Percentiles rank a stretch among this genome's conserved stretches.
Conservation (phyloP, 768 basidiomycete species). For the Suillus cothurnatus region DNA sequence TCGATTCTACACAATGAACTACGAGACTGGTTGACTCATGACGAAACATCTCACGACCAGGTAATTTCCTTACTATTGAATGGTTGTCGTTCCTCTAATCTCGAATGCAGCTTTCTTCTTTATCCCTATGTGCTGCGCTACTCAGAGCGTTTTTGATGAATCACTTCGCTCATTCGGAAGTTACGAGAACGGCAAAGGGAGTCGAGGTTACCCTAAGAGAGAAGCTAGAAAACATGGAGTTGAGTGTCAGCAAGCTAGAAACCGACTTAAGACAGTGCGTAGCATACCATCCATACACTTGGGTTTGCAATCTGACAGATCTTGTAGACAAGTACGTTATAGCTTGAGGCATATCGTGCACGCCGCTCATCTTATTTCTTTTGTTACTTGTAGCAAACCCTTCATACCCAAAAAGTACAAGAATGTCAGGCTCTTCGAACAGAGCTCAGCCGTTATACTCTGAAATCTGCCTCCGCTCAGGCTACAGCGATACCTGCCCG, state of each 20-base stretch:
- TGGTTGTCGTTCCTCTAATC: slow-evolving; percentile 13
- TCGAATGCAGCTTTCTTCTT: slow-evolving; percentile 55
- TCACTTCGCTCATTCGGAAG: slow-evolving; percentile 77
- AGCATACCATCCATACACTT: slow-evolving; percentile 13
- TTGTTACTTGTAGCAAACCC: slow-evolving; percentile 46
- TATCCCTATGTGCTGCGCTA: slow-evolving; percentile 74
- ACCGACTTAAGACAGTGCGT: slow-evolving; percentile 72
- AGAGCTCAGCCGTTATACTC: slow-evolving; percentile 58
- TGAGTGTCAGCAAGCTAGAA: slow-evolving; percentile 59
- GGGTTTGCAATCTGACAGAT: slow-evolving; percentile 22
- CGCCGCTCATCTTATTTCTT: slow-evolving; percentile 19
- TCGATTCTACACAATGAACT: slow-evolving; percentile 76
- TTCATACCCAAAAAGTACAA: slow-evolving; percentile 67
- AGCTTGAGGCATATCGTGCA: slow-evolving; percentile 11
- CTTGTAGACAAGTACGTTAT: slow-evolving; percentile 59
- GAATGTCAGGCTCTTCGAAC: slow-evolving; percentile 68
- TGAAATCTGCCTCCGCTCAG: slow-evolving; percentile 26
- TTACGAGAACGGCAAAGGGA: slow-evolving; percentile 64
- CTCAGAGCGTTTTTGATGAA: slow-evolving; percentile 83
- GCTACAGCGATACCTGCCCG: slow-evolving; percentile 27
- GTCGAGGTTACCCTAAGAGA: slow-evolving; percentile 62
- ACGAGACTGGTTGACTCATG: slow-evolving; percentile 70
- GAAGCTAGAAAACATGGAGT: slow-evolving; percentile 67
- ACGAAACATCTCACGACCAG: slow-evolving; percentile 61
- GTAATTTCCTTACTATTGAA: slow-evolving; percentile 35